Conservation (phyloP, 768 basidiomycete species). For the Boletus rex-veris region DNA sequence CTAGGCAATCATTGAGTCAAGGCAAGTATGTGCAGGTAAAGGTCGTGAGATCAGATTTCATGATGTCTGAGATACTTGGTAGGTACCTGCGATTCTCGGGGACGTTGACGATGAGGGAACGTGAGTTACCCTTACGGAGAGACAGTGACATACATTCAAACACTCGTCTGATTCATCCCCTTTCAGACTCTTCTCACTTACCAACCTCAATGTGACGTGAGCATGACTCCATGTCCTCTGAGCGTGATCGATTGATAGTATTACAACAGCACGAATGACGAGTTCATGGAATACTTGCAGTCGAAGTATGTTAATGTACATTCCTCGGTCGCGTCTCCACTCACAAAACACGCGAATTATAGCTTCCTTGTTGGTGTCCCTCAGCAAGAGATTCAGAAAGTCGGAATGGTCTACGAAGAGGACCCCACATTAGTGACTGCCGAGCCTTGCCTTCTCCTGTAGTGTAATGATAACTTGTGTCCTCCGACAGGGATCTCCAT, state of each 20-base stretch:
- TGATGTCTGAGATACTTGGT: neutral
- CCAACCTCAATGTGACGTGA: conserved; percentile 15
- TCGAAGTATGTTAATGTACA: neutral
- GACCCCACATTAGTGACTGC: neutral
- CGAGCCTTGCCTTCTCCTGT: neutral
- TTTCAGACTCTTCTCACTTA: conserved; percentile 28
- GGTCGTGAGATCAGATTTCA: neutral
- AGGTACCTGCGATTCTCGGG: conserved; percentile 1
- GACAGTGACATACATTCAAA: neutral
- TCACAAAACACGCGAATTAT: neutral
- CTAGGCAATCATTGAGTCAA: conserved; percentile 5
- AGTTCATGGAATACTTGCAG: conserved; percentile 2
- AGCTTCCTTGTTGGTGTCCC: conserved; percentile 12
- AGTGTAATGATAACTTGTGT: neutral
- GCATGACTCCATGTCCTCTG: conserved; percentile 4
- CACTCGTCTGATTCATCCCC: neutral
- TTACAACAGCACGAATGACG: neutral
- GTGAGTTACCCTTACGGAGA: neutral
- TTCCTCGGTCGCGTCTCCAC: neutral
- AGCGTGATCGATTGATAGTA: neutral
- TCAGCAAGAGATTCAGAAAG: neutral
- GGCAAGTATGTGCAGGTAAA: conserved; percentile 33
- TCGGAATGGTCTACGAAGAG: conserved; percentile 5
- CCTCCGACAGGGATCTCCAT: conserved; percentile 23
- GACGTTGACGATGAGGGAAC: conserved; percentile 2